Evolutionary conservation across 257 asterid genomes (phyloP), one percentile per base, ranked within the genome.

Genomic region (Ligustrum vulgare): DNA sequence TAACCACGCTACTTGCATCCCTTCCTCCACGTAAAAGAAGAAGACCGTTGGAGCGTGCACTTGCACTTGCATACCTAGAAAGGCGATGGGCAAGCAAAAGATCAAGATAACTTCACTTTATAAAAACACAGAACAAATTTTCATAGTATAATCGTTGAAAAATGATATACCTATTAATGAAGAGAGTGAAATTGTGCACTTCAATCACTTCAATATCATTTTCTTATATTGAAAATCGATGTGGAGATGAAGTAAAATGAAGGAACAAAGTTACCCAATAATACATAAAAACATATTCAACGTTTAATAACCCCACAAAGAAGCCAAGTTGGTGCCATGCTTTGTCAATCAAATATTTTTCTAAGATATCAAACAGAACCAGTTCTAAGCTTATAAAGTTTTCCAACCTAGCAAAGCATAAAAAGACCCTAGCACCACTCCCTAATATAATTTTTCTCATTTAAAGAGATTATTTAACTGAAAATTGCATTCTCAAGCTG

Each of bases 1-100:
- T 84, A 77, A 94, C 98, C 93, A 94, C 98, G 75, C 96, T 94
- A 78, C 87, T 92, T 2, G 95, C 96, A 79, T 94, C 99, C 90
- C 99, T 92, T 77, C 99, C 99, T 72, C 99, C 99, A 81, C 98
- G 92, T 20, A 94, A 96, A 82, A 94, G 87, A 84, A 94, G 98
- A 83, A 94, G 98, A 75, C 99, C 99, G 86, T 94, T 98, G 15
- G 99, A 92, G 77, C 99, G 94, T 4, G 99, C 99, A 84, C 99
- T 94, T 80, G 99, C 97, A 80, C 98, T 92, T 54, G 99, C 99
- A 78, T 94, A 94, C 99, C 99, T 94, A 83, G 75, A 39, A 69
- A 65, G 69, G 56, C 62, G 58, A 72, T 39, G 69, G 43, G 41
- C 47, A 82, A 25, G 72, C 36, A 69, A 75, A 71, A 76, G 37